A percentile compares a stretch with the other conserved stretches of the same genome.
These are phyloP conservation scores for Conidiobolus incongruus DNA, from an alignment of 371 early-diverging fungal species.

Conservation along the genomic window DNA sequence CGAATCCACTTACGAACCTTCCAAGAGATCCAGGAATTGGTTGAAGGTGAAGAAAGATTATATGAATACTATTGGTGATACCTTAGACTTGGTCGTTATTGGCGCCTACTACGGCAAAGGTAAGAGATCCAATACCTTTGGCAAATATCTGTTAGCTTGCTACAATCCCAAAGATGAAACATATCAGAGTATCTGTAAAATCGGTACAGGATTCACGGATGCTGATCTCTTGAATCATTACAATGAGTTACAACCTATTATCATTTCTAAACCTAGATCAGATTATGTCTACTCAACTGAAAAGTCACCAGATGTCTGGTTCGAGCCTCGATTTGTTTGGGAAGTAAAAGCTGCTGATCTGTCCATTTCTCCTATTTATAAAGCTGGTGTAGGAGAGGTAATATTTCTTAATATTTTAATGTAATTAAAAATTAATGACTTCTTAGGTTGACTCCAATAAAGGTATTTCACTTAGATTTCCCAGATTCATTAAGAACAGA, in stretches of 20 bases:
- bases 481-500: constrained; percentile 92
- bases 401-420: too few relatives aligned
- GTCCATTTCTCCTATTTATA: constrained; percentile 93
- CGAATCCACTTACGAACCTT: constrained; percentile 91
- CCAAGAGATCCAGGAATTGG: constrained; percentile 96
- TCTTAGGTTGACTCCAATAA: constrained; percentile 60
- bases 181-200: constrained; percentile 95
- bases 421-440: too few relatives aligned
- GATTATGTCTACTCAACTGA: constrained; percentile 44
- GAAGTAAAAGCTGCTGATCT: constrained; percentile 98
- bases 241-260: constrained; percentile 42
- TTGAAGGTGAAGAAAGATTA: constrained; percentile 99
- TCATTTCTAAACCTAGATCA: constrained; percentile 39
- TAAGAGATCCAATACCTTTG: constrained; percentile 95
- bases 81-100: constrained; percentile 96
- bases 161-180: constrained; percentile 88
- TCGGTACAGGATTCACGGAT: constrained; percentile 99
- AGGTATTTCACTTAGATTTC: constrained; percentile 98
- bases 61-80: constrained; percentile 78
- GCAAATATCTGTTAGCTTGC: constrained; percentile 93
- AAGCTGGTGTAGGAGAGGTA: constrained; percentile 73
- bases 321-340: constrained; percentile 87
- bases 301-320: constrained; percentile 96
- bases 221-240: constrained; percentile 59
- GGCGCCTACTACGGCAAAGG: constrained; percentile 97